Base-by-base conservation (phyloP, 1,139 yeast species). In the Hansenula lynferdii region DNA sequence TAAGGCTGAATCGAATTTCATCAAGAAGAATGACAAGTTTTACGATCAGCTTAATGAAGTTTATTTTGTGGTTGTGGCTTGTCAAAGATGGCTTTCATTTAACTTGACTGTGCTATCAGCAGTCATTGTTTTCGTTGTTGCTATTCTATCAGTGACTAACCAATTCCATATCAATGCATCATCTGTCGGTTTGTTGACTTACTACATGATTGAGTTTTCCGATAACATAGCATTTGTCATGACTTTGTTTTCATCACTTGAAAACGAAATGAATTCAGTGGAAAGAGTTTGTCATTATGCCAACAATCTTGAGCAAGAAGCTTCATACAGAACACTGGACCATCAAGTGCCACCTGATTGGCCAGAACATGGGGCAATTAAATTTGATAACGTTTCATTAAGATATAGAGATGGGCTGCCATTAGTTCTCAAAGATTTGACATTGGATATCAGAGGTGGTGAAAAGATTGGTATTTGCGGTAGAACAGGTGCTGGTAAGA, bases 61-160 rank as follows among this genome's bases (percentile, higher is more conserved):
- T 2, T 78, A 80, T 50, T 81, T 70, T 51, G 45, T 85, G 39
- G 74, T 83, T 8, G 65, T 78, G 47, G 85, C 81, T 1, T 75
- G 77, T 46, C 95, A 85, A 62, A 73, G 94, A 56, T 87, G 95
- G 95, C 70, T 85, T 33, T 75, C 80, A 16, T 62, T 83, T 36
- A 74, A 81, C 41, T 64, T 85, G 47, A 86, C 80, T 53, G 47
- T 69, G 34, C 57, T 78, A 31, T 80, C 85, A 1, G 60, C 69
- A 26, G 46, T 57, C 27, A 56, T 73, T 39, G 68, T 70, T 2
- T 49, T 69, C 22, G 64, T 78, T 44, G 64, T 75, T 20, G 61
- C 84, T 0, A 57, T 85, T 48, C 67, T 85, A 21, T 80, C 87
- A 63, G 84, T 80, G 16, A 72, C 75, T 39, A 70, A 82, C 44